These are phyloP conservation scores for Boletus edulis DNA, from an alignment of 768 basidiomycete genomes.

Conservation along the genomic window DNA sequence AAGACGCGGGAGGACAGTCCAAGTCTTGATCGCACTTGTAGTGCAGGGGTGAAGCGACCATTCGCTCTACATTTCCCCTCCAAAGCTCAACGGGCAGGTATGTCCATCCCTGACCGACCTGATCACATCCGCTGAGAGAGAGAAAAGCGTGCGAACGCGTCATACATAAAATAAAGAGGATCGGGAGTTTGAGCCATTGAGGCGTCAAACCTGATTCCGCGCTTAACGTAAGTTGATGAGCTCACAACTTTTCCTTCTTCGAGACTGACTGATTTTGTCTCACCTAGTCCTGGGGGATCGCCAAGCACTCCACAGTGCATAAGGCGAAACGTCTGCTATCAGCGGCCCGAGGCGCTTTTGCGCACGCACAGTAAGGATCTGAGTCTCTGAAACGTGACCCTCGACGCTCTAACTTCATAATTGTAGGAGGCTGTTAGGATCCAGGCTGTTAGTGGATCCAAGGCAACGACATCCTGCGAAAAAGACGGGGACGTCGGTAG, in stretches of 20 bases:
- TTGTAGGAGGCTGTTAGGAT: not conserved
- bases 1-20: not conserved
- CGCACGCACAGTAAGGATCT: not conserved
- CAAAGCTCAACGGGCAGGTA: not conserved
- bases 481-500: conserved; percentile 1
- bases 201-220: not conserved
- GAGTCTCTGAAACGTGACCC: not conserved
- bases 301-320: too few species aligned
- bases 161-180: not conserved
- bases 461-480: not conserved
- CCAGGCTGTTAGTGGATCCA: not conserved
- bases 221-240: not conserved
- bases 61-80: too few species aligned
- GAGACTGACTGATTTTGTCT: not conserved
- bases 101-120: not conserved
- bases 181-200: not conserved
- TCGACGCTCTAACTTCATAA: not conserved
- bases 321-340: not conserved
- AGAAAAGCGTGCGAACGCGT: not conserved
- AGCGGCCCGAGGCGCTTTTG: not conserved
- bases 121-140: not conserved
- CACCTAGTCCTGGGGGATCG: not conserved
- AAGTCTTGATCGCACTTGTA: too few species aligned
- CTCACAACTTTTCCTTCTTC: not conserved
- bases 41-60: too few species aligned